Evolutionary conservation across 129 eudicot genomes (phyloP).

Genomic region (Flaveria linearis): DNA sequence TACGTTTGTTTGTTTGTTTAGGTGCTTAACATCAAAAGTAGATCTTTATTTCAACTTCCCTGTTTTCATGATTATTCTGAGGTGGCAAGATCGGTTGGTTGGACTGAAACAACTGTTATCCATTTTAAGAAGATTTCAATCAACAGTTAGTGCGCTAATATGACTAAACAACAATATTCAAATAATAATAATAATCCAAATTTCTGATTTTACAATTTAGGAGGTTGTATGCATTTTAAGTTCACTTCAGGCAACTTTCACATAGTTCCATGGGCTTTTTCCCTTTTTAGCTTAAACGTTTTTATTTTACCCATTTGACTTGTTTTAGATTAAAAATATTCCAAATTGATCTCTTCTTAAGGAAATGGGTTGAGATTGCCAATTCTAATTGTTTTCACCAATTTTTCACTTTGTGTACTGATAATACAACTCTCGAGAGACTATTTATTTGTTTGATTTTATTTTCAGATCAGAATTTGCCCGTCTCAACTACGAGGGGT

Average conservation of each 20-base stretch:
- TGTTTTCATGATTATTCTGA: conserved; percentile 13
- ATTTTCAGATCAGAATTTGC: conserved; percentile 80
- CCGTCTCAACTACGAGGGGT: conserved; percentile 81
- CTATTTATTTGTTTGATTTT: conserved; percentile 15
- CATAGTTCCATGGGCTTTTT: background rate
- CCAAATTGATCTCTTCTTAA: background rate
- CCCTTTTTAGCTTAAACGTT: background rate
- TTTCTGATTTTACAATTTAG: background rate
- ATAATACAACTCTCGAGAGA: background rate
- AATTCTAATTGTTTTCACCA: background rate
- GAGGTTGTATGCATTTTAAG: background rate
- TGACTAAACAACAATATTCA: background rate
- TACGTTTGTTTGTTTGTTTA: too few species aligned
- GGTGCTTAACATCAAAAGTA: background rate
- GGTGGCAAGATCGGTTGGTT: conserved; percentile 1
- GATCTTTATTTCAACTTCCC: conserved; percentile 1
- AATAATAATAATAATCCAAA: background rate
- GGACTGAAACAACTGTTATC: background rate
- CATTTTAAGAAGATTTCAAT: background rate
- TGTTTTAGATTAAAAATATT: background rate
- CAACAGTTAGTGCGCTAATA: background rate
- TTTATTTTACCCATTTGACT: background rate
- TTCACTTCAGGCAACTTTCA: background rate
- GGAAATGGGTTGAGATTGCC: conserved; percentile 7
- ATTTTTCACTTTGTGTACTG: conserved; percentile 7